A percentile compares a stretch with the other conserved stretches of the same genome.
phyloP scores from a whole-genome alignment of 306 rosid species.

The Acacia melanoxylon region DNA sequence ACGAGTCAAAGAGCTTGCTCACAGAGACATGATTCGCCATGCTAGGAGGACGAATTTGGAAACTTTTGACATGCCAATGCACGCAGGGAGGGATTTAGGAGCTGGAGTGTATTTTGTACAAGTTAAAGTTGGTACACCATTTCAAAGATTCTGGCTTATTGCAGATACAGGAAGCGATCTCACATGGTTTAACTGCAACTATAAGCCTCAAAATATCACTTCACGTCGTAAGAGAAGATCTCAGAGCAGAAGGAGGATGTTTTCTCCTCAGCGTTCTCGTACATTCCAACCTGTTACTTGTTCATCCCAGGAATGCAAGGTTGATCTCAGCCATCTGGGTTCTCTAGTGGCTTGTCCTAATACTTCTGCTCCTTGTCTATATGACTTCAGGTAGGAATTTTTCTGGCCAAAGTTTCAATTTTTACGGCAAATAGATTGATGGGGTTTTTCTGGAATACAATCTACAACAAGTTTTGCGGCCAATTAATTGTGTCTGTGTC shows the following conservation, averaged over 20 bases:
- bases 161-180: constrained; percentile 84
- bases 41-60: constrained; percentile 30
- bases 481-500: background rate
- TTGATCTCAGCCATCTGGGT: constrained; percentile 45
- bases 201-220: background rate
- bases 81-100: constrained; percentile 52
- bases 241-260: constrained; percentile 24
- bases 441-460: background rate
- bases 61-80: constrained; percentile 44
- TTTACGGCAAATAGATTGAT: constrained; percentile 8
- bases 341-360: constrained; percentile 48
- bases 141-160: constrained; percentile 51
- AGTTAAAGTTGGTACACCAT: constrained; percentile 66
- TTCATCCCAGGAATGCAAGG: constrained; percentile 44
- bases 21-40: constrained; percentile 39
- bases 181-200: constrained; percentile 65
- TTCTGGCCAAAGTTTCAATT: background rate
- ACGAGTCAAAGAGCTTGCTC: constrained; percentile 35
- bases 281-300: constrained; percentile 50
- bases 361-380: constrained; percentile 58
- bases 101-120: constrained; percentile 64
- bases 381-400: constrained; percentile 55
- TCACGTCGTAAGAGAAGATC: background rate
- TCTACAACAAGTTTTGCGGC: constrained; percentile 1
- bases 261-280: constrained; percentile 48